These are phyloP conservation scores for Aspergillus asperescens DNA, from an alignment of 495 filamentous ascomycete genomes.

Conservation along the genomic window DNA sequence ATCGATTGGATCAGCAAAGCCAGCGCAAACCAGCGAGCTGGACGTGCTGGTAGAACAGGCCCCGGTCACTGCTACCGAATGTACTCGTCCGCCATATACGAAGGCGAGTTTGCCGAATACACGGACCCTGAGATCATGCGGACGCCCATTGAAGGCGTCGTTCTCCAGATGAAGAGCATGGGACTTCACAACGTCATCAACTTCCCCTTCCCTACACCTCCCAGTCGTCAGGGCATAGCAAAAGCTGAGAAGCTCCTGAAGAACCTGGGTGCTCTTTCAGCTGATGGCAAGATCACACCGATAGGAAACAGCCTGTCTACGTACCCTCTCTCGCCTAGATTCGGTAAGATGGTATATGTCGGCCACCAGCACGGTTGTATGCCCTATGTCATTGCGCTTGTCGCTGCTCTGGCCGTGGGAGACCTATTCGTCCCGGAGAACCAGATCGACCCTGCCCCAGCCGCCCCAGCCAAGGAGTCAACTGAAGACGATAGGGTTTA, in stretches of 20 bases:
- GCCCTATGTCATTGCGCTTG: conserved; percentile 81
- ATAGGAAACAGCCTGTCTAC: conserved; percentile 75
- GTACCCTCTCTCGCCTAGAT: conserved; percentile 86
- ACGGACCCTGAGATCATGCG: conserved; percentile 83
- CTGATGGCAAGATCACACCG: conserved; percentile 66
- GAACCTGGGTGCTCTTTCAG: conserved; percentile 63
- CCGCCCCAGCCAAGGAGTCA: conserved; percentile 25
- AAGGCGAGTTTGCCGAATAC: conserved; percentile 82
- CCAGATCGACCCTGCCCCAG: conserved; percentile 56
- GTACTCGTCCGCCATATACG: conserved; percentile 92
- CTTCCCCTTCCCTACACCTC: conserved; percentile 97
- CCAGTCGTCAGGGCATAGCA: conserved; percentile 69
- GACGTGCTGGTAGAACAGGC: conserved; percentile 91
- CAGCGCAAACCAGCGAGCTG: conserved; percentile 85
- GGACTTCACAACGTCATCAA: conserved; percentile 83
- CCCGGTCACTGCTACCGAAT: conserved; percentile 93
- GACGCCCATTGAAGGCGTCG: conserved; percentile 87
- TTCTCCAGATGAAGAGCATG: conserved; percentile 94
- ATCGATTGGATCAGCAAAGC: conserved; percentile 97
- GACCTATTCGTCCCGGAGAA: conserved; percentile 85
- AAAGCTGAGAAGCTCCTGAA: conserved; percentile 83
- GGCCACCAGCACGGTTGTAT: conserved; percentile 79
- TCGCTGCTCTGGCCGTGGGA: conserved; percentile 80
- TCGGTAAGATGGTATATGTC: conserved; percentile 82
- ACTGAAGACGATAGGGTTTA: conserved; percentile 40